Evolutionary conservation across 768 basidiomycete species (phyloP).

Genomic region (Dendrothele bispora): DNA sequence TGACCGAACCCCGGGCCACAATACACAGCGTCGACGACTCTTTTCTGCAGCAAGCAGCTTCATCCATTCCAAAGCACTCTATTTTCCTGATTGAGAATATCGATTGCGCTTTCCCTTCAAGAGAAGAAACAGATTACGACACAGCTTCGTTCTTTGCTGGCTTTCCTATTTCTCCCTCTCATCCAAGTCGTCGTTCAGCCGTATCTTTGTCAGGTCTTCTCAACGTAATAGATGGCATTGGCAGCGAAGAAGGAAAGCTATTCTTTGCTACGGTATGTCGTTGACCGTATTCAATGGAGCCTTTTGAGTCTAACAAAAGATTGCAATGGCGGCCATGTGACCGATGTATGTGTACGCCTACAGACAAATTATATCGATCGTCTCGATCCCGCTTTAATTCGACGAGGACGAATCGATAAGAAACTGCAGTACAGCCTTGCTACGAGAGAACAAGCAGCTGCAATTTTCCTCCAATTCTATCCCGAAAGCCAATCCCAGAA

Average conservation of each 20-base stretch:
- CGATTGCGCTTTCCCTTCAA: too few relatives aligned
- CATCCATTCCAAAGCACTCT: constrained; percentile 25
- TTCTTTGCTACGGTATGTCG: constrained; percentile 57
- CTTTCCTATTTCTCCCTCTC: too few relatives aligned
- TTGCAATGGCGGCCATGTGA: too few relatives aligned
- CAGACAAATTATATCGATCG: constrained; percentile 58
- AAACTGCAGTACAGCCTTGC: constrained; percentile 54
- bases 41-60: constrained; percentile 22
- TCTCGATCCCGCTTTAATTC: constrained; percentile 54
- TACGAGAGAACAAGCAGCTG: constrained; percentile 42
- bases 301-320: too few relatives aligned
- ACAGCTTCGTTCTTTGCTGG: too few relatives aligned
- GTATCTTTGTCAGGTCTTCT: constrained; percentile 56
- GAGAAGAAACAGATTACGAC: too few relatives aligned
- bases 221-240: constrained; percentile 60
- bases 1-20: too few relatives aligned
- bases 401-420: constrained; percentile 57
- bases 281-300: neutral
- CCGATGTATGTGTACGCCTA: neutral
- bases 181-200: constrained; percentile 23
- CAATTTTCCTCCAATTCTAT: constrained; percentile 53
- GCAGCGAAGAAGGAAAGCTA: constrained; percentile 60
- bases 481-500: constrained; percentile 23
- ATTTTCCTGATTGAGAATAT: constrained; percentile 28
- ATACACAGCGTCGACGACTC: constrained; percentile 30